Conservation (phyloP, 2,329 filamentous ascomycete genomes). For the Monilinia laxa region DNA sequence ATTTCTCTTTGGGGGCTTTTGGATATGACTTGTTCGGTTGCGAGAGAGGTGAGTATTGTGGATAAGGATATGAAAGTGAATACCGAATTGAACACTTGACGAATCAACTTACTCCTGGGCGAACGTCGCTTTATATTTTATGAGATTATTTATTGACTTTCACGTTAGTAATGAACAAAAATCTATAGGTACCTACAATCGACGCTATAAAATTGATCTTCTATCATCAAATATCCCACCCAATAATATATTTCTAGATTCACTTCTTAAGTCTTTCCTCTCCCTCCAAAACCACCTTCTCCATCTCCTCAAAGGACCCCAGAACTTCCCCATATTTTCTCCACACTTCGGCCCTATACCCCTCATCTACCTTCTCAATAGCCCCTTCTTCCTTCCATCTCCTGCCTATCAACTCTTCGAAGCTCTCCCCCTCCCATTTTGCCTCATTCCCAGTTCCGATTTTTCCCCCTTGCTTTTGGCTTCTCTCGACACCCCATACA, state of each 20-base stretch:
- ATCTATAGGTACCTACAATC: not conserved
- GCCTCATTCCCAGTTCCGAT: constrained; percentile 1
- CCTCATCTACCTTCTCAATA: constrained; percentile 77
- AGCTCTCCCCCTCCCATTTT: constrained; percentile 60
- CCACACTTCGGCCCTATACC: constrained; percentile 74
- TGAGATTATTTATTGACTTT: not conserved
- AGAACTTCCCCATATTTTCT: constrained; percentile 75
- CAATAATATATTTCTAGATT: not conserved
- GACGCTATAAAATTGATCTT: too few species aligned
- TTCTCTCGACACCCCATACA: constrained; percentile 81
- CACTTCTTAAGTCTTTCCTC: constrained; percentile 34
- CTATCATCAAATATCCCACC: not conserved
- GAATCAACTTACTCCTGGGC: too few species aligned
- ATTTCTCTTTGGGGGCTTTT: too few species aligned
- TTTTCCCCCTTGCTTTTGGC: constrained; percentile 25
- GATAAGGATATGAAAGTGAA: too few species aligned
- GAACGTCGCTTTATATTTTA: too few species aligned
- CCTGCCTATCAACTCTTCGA: constrained; percentile 81
- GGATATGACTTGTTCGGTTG: too few species aligned
- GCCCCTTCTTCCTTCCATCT: constrained; percentile 85
- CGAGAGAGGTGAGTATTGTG: too few species aligned
- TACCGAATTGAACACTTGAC: too few species aligned
- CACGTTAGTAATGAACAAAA: not conserved
- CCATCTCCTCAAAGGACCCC: constrained; percentile 74
- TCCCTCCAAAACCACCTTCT: constrained; percentile 59